Evolutionary conservation across 352 stramenopile species (phyloP).

Genomic region (Globisporangium middletonii): DNA sequence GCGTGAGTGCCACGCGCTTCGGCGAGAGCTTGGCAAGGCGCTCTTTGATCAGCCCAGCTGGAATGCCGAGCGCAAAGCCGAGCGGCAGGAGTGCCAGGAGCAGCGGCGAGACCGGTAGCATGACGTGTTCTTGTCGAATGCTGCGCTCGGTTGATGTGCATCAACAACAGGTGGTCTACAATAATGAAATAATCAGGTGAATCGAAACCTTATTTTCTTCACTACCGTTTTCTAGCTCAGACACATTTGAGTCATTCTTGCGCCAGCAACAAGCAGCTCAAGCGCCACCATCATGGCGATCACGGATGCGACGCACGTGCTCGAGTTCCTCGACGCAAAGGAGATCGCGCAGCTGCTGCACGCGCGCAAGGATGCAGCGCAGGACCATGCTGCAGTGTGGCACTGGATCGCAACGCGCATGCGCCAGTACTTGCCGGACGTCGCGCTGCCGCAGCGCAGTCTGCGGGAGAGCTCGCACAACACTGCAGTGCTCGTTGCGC

Average conservation of each 20-base stretch:
- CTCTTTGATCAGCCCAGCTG: conserved; percentile 51
- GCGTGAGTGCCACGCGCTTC: conserved; percentile 34
- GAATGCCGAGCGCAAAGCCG: conserved; percentile 33
- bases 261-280: neutral
- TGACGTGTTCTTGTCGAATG: neutral
- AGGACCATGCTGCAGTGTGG: conserved; percentile 30
- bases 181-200: no score
- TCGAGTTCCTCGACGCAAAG: conserved; percentile 44
- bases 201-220: neutral
- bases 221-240: neutral
- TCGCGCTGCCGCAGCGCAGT: conserved; percentile 21
- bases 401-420: conserved; percentile 34
- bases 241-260: neutral
- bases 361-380: conserved; percentile 19
- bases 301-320: conserved; percentile 32
- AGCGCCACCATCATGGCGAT: conserved; percentile 11
- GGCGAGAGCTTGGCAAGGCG: conserved; percentile 28
- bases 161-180: no score
- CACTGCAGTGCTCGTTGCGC: conserved; percentile 27
- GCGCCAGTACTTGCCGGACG: conserved; percentile 14
- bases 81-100: conserved; percentile 21
- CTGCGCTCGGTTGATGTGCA: neutral
- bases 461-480: conserved; percentile 21
- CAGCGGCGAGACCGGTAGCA: neutral
- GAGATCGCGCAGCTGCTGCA: conserved; percentile 28